Base-by-base conservation (phyloP, 78 protist species). In the Dictyostelium firmibasis region DNA sequence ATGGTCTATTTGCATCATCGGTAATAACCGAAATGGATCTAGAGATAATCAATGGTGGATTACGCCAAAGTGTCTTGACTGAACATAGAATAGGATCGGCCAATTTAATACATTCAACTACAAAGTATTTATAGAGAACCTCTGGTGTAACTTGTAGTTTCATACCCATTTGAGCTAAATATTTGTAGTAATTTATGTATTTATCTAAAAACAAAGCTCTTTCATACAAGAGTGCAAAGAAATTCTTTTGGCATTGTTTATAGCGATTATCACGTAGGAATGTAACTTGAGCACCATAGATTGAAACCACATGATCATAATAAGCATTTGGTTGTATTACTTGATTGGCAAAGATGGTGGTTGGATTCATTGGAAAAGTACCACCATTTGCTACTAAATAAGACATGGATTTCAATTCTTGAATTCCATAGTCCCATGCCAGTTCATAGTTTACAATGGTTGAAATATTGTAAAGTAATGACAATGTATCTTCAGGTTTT, bases 41-140 rank as follows among this genome's bases (percentile, higher is more conserved):
- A 0, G 67, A 11, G 31, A 85, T 89, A 60, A 89, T 47, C 50
- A 89, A 23, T 38, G 94, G 94, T 10, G 94, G 94, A 6, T 64
- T 47, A 35, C 18, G 4, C 94, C 94, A 89, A 33, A 89, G 41
- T 3, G 31, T 41, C 13, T 27, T 25, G 3, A 41, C 83, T 13
- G 94, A 89, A 11, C 69, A 64, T 14, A 81, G 27, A 11, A 18
- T 9, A 18, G 94, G 94, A 50, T 89, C 87, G 1, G 94, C 38
- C 8, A 89, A 25, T 33, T 89, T 75, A 10, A 75, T 50, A 44
- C 76, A 20, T 50, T 89, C 94, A 18, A 81, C 31, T 1, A 81
- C 25, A 33, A 89, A 60, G 35, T 33, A 27, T 2, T 3, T 16
- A 27, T 79, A 69, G 0, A 64, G 57, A 1, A 6, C 5, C 1